Conservation (phyloP, 108 stramenopile genomes). For the Nannochloropsis oceanica region DNA sequence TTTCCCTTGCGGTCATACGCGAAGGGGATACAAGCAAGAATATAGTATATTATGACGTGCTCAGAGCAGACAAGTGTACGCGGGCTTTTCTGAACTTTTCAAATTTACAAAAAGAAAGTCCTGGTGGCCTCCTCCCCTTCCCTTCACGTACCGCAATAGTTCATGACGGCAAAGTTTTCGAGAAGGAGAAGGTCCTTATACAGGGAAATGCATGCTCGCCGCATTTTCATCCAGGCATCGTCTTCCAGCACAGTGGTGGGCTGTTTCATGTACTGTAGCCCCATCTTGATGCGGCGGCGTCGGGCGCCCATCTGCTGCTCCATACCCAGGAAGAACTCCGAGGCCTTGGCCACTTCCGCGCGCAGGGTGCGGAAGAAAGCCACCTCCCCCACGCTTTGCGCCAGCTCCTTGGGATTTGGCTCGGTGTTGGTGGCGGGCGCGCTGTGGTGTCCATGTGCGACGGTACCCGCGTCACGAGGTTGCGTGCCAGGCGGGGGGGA, state of each 20-base stretch:
- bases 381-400: constrained; percentile 50
- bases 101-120: too few species aligned
- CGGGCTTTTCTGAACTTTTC: too few species aligned
- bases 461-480: not conserved
- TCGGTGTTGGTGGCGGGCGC: not conserved
- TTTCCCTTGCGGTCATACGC: not conserved
- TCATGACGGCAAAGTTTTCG: constrained; percentile 96
- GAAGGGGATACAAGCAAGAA: too few species aligned
- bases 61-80: too few species aligned
- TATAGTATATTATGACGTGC: too few species aligned
- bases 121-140: not conserved
- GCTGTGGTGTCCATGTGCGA: not conserved
- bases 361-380: constrained; percentile 74
- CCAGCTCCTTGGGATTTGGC: constrained; percentile 21
- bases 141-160: constrained; percentile 50
- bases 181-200: constrained; percentile 87
- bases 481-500: constrained; percentile 13
- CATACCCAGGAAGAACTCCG: constrained; percentile 66
- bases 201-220: constrained; percentile 72
- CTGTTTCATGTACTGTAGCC: constrained; percentile 34
- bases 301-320: constrained; percentile 42
- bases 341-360: constrained; percentile 65
- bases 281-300: constrained; percentile 39
- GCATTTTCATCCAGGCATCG: constrained; percentile 22
- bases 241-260: constrained; percentile 8